These are phyloP conservation scores for Alnus glutinosa DNA, from an alignment of 306 rosid species.

Conservation along the genomic window DNA sequence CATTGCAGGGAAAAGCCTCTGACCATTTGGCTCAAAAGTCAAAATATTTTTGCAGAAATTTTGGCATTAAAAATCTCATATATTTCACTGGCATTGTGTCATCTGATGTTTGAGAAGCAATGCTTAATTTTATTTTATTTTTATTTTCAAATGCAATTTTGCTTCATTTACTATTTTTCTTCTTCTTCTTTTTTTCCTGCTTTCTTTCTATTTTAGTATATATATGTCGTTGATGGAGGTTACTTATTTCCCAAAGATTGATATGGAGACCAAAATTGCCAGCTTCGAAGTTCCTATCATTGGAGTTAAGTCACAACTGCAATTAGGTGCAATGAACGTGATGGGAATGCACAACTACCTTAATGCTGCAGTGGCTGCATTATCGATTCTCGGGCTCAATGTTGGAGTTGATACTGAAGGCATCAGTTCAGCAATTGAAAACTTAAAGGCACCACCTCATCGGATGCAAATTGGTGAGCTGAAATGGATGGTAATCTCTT, in stretches of 20 bases:
- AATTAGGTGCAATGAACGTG: slow-evolving; percentile 28
- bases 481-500: slow-evolving; percentile 9
- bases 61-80: background rate
- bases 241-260: slow-evolving; percentile 14
- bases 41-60: background rate
- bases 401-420: slow-evolving; percentile 27
- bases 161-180: background rate
- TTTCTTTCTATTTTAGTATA: background rate
- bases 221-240: background rate
- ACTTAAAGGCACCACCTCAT: slow-evolving; percentile 31
- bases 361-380: slow-evolving; percentile 38
- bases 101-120: background rate
- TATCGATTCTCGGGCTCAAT: slow-evolving; percentile 29
- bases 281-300: slow-evolving; percentile 33
- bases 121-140: background rate
- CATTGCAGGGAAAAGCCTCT: background rate
- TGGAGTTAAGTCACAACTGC: slow-evolving; percentile 27
- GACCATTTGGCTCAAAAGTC: background rate
- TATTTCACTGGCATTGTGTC: background rate
- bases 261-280: slow-evolving; percentile 28
- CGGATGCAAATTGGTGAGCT: slow-evolving; percentile 38
- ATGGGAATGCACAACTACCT: slow-evolving; percentile 35
- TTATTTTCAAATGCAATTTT: background rate
- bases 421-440: slow-evolving; percentile 29
- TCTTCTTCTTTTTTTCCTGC: background rate